Base-by-base conservation (phyloP, 176 grass and related monocot species). In the Bonia amplexicaulis region DNA sequence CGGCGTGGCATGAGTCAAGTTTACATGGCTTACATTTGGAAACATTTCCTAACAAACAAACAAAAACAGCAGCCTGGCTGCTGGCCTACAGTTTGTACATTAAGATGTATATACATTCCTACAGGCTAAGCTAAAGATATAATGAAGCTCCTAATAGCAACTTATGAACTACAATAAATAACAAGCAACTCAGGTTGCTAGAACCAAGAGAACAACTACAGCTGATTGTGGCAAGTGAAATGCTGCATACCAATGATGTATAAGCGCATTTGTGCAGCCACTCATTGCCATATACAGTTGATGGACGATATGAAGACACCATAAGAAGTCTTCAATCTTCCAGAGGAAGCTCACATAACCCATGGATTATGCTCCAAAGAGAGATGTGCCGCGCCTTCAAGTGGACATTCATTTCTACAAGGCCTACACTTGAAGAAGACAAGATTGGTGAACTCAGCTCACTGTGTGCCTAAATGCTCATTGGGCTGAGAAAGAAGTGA, bases 321-420 rank as follows among this genome's bases (percentile, higher is more conserved):
- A 76, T 23, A 37, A 74, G 15, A 52, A 22, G 57, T 9, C 31
- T 74, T 63, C 58, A 65, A 35, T 40, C 8, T 65, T 64, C 27
- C 71, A 41, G 13, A 66, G 4, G 15, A 6, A 66, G 46, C 22
- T n/a, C 35, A 58, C 35, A 31, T 53, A 66, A 35, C 20, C 19
- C 12, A 9, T 52, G 7, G 3, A 27, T 64, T 69, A 33, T 41
- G 11, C 79, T 58, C 13, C 14, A 75, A 66, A 14, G 31, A 40
- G 64, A 69, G 46, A 79, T 52, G 62, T 46, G 37, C 17, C 2
- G 0, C 6, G 22, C 31, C 33, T 54, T 73, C 12, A 47, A 25
- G 41, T 22, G 68, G 19, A 51, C 22, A 55, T 44, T 76, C 29
- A 77, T 77, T 67, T 68, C 72, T 85, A 85, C 48, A 67, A 67